These are phyloP conservation scores for Apiotrichum akiyoshidainum DNA, from an alignment of 1,284 basidiomycete species.

Conservation along the genomic window DNA sequence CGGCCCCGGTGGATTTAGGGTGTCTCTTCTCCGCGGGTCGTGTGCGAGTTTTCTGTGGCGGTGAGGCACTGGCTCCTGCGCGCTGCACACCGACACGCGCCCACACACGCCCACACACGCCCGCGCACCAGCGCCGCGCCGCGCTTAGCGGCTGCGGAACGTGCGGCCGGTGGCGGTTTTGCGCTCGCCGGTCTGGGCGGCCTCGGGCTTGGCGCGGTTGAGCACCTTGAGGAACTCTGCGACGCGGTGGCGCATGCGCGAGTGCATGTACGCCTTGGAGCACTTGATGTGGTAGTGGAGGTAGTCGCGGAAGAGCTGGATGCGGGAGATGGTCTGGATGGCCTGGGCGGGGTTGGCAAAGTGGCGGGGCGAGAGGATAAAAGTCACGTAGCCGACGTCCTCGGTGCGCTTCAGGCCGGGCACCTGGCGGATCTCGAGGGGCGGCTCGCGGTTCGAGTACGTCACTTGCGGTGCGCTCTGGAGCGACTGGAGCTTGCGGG, in stretches of 20 bases:
- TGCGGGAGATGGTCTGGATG: constrained; percentile 84
- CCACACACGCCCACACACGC: not conserved
- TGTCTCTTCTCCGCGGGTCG: too few species aligned
- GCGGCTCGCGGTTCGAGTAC: constrained; percentile 94
- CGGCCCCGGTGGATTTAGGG: too few species aligned
- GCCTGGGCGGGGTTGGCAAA: constrained; percentile 73
- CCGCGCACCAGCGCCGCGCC: not conserved
- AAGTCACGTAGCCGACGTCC: constrained; percentile 96
- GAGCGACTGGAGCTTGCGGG: constrained; percentile 83
- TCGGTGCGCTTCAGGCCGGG: constrained; percentile 77
- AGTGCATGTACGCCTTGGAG: constrained; percentile 99
- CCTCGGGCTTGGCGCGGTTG: constrained; percentile 96
- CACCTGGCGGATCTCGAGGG: constrained; percentile 87
- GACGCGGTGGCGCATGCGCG: constrained; percentile 90
- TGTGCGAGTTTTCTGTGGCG: too few species aligned
- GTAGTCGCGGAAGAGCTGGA: constrained; percentile 97
- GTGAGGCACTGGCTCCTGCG: too few species aligned
- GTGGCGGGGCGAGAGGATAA: constrained; percentile 94
- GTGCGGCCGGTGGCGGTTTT: constrained; percentile 73
- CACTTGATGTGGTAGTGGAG: constrained; percentile 99
- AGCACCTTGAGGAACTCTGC: constrained; percentile 96
- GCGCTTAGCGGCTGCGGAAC: constrained; percentile 39
- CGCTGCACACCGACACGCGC: too few species aligned
- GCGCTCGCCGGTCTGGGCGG: constrained; percentile 60
- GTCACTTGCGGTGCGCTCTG: constrained; percentile 97